Percentiles rank a stretch among this genome's conserved stretches.
phyloP scores from a whole-genome alignment of 306 rosid species.

The Castanea mollissima region DNA sequence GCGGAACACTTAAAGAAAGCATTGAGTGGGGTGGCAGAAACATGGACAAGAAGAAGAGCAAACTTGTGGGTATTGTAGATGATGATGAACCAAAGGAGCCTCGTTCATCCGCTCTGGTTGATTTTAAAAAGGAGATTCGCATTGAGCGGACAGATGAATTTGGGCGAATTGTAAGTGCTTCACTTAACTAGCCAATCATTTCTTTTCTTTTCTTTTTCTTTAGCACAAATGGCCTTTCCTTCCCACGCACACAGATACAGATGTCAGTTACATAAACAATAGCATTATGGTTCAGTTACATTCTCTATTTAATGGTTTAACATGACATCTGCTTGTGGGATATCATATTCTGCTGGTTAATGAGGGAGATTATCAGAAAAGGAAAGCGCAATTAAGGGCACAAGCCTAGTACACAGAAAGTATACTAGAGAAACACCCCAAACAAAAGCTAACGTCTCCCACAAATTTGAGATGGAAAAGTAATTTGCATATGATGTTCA shows the following conservation, averaged over 20 bases:
- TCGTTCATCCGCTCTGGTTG: constrained; percentile 46
- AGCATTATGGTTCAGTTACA: background rate
- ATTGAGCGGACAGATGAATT: constrained; percentile 92
- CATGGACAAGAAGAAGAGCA: constrained; percentile 98
- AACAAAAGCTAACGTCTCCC: no score
- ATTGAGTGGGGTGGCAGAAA: constrained; percentile 98
- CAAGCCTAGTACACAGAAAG: no score
- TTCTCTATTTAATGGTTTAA: background rate
- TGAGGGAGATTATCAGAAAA: background rate
- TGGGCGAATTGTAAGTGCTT: constrained; percentile 83
- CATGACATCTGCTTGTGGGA: background rate
- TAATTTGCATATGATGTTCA: no score
- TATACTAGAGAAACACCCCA: no score
- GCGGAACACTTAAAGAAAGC: constrained; percentile 91
- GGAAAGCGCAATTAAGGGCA: no score
- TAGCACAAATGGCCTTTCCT: no score
- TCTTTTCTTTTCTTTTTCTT: background rate
- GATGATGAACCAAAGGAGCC: constrained; percentile 62
- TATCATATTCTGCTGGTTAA: background rate
- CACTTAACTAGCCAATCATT: background rate
- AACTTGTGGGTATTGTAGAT: constrained; percentile 77
- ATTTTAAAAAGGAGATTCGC: constrained; percentile 72
- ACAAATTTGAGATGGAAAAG: no score
- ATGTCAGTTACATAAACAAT: background rate
- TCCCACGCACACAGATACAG: no score